Percentiles rank a stretch among this genome's conserved stretches.
phyloP scores from a whole-genome alignment of 75 land plant genomes.

The Pinus tabuliformis region DNA sequence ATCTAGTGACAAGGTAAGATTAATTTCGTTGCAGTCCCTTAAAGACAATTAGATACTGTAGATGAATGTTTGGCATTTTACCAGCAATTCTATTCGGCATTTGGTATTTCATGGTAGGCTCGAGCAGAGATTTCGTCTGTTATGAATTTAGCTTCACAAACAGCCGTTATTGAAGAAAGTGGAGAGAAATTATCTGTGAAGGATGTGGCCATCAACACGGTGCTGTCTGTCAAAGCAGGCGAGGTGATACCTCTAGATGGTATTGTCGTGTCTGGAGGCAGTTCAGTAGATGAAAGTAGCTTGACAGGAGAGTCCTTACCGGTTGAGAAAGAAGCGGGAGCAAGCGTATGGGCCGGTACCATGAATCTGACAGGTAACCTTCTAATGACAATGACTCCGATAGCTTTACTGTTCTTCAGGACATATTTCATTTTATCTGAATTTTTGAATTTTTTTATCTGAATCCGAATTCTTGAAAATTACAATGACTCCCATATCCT shows the following conservation, averaged over 20 bases:
- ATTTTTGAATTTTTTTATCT: no score
- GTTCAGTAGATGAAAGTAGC: slow-evolving; percentile 84
- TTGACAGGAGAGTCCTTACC: slow-evolving; percentile 90
- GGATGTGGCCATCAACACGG: slow-evolving; percentile 63
- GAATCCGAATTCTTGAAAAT: no score
- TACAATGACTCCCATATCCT: no score
- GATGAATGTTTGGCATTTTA: no score
- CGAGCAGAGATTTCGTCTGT: slow-evolving; percentile 69
- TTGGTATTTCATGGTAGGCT: slow-evolving; percentile 44
- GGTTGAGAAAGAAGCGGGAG: slow-evolving; percentile 63
- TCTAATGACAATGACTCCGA: no score
- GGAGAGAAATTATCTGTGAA: slow-evolving; percentile 60
- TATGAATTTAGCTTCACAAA: slow-evolving; percentile 82
- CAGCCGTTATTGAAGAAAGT: slow-evolving; percentile 69
- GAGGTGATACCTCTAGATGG: slow-evolving; percentile 92
- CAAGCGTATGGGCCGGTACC: slow-evolving; percentile 93
- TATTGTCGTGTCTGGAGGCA: slow-evolving; percentile 68
- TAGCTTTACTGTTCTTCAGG: no score
- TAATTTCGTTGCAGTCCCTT: background rate
- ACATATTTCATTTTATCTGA: no score
- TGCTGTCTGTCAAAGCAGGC: slow-evolving; percentile 86
- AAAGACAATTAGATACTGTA: background rate
- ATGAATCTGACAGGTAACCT: slow-evolving; percentile 76
- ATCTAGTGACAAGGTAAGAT: slow-evolving; percentile 77
- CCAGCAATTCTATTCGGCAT: background rate